These are phyloP conservation scores for Cryphonectria parasitica DNA, from an alignment of 2,329 filamentous ascomycete genomes.

Conservation along the genomic window DNA sequence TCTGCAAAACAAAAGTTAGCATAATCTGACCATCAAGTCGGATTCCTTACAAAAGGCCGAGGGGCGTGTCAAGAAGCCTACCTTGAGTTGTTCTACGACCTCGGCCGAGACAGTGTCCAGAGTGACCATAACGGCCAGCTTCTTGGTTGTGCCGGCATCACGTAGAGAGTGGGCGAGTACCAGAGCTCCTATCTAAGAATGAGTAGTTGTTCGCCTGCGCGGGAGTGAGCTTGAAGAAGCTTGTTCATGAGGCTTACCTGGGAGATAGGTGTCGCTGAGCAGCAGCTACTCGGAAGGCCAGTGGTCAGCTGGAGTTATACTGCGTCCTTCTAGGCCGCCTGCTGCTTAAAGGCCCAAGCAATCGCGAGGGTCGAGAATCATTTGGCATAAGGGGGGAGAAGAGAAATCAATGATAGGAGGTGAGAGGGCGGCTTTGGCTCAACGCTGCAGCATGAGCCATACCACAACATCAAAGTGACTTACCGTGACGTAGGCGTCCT, in stretches of 20 bases:
- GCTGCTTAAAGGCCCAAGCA: neutral
- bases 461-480: slow-evolving; percentile 36
- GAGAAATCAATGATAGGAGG: neutral
- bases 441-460: slow-evolving; percentile 3
- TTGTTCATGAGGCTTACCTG: slow-evolving; percentile 61
- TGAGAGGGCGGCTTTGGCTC: neutral
- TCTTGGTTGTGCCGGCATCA: slow-evolving; percentile 85
- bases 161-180: slow-evolving; percentile 93
- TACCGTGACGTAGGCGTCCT: slow-evolving; percentile 63
- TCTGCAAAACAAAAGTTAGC: slow-evolving; percentile 50
- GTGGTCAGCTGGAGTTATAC: slow-evolving; percentile 31
- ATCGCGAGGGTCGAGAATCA: too few relatives aligned
- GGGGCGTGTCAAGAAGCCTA: slow-evolving; percentile 41
- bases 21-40: slow-evolving; percentile 24
- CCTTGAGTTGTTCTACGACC: slow-evolving; percentile 79
- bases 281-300: slow-evolving; percentile 67
- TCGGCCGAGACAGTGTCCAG: slow-evolving; percentile 75
- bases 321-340: slow-evolving; percentile 11
- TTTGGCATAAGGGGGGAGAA: neutral
- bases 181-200: slow-evolving; percentile 69
- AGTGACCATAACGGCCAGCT: slow-evolving; percentile 83
- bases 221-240: too few relatives aligned
- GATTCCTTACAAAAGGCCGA: neutral
- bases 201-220: slow-evolving; percentile 30
- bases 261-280: slow-evolving; percentile 88